Evolutionary conservation across 78 protist species (phyloP).

Genomic region (Acrasis kona): DNA sequence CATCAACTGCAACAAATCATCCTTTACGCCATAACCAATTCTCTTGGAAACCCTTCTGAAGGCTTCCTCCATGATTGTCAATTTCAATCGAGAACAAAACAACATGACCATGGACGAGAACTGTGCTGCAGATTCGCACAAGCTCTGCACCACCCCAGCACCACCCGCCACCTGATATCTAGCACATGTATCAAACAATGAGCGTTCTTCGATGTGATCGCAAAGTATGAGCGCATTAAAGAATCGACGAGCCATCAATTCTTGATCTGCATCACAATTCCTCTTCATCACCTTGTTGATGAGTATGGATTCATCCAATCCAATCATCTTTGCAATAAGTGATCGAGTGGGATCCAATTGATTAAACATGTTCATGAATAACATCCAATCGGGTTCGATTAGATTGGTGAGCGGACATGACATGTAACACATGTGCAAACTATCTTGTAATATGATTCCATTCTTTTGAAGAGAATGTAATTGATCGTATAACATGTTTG

Average conservation of each 20-base stretch:
- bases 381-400: constrained; percentile 15
- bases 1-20: neutral
- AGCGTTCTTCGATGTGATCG: neutral
- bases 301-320: neutral
- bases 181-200: neutral
- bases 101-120: neutral
- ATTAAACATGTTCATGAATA: neutral
- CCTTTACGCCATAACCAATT: neutral
- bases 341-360: neutral
- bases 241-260: neutral
- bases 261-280: no score
- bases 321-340: neutral
- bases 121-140: neutral
- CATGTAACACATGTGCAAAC: constrained; percentile 17
- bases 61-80: neutral
- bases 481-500: neutral
- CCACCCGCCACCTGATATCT: neutral
- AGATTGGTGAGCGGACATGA: constrained; percentile 1
- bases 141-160: neutral
- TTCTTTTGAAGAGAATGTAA: neutral
- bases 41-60: neutral
- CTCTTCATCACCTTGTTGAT: neutral
- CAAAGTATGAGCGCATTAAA: neutral
- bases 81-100: neutral
- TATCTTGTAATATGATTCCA: constrained; percentile 15